Base-by-base conservation (phyloP, 495 filamentous ascomycete genomes). In the Penicillium roqueforti region DNA sequence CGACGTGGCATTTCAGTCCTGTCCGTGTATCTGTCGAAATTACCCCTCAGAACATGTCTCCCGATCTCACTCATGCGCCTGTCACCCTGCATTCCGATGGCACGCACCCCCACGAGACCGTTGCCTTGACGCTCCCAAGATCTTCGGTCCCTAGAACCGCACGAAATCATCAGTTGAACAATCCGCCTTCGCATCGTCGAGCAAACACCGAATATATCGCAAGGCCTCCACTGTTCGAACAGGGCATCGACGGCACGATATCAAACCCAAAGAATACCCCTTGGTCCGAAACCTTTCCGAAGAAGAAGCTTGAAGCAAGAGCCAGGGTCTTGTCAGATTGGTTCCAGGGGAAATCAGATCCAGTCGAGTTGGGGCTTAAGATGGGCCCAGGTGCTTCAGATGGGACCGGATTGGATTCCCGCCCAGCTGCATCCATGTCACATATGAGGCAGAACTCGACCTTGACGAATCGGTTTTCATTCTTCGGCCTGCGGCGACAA, bases 291-390 rank as follows among this genome's bases (percentile, higher is more conserved):
- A 72, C 67, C 37, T 60, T 63, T 28, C 65, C 66, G 10, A 71
- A 72, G 49, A 76, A 69, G 69, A 77, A 68, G 56, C 46, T 74
- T 34, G 69, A 75, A 57, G 67, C 72, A 26, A 58, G 72, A 57
- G 63, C 73, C 37, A 71, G 71, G 46, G 62, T 70, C 10, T 47
- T 82, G 39, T 72, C 71, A 28, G 73, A 69, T 37, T 80, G 79
- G 77, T 83, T 83, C 51, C 70, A 75, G 44, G 79, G 80, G 14
- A 73, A 75, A 36, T 78, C 77, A 7, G 71, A 79, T 23, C 70
- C 75, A 18, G 72, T 79, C 31, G 71, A 69, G 18, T 56, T 79
- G 22, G 69, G 69, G 34, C 55, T 76, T 31, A 58, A 51, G 53
- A 60, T 60, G 56, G 23, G 49, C 29, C 16, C 60, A 14, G 29